phyloP scores from a whole-genome alignment of 2,329 filamentous ascomycete species.

The Arthrobotrys megalospora region DNA sequence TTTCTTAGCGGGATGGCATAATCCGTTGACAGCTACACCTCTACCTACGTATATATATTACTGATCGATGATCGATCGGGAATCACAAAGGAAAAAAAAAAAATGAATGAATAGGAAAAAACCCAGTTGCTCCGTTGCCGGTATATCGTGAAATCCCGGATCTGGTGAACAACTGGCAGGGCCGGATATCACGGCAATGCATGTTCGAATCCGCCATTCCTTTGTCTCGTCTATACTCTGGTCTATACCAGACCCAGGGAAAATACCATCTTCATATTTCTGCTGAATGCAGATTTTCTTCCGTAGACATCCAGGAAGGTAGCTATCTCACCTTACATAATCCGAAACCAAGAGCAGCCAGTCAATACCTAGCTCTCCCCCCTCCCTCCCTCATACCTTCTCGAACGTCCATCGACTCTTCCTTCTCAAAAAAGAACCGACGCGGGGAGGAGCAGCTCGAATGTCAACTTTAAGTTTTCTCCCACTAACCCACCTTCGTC shows the following conservation, averaged over 20 bases:
- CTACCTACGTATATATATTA: too few species aligned
- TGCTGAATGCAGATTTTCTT: too few species aligned
- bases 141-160: background rate
- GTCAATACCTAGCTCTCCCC: background rate
- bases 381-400: too few species aligned
- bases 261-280: too few species aligned
- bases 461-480: background rate
- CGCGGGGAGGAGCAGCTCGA: background rate
- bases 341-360: background rate
- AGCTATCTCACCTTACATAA: constrained; percentile 1
- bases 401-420: background rate
- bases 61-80: too few species aligned
- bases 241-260: background rate
- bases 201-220: background rate
- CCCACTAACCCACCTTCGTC: constrained; percentile 1
- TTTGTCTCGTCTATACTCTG: background rate
- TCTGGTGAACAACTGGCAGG: background rate
- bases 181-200: constrained; percentile 13
- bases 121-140: background rate
- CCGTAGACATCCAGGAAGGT: background rate
- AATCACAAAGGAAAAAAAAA: too few species aligned
- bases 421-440: background rate
- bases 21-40: too few species aligned
- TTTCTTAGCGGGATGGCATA: too few species aligned
- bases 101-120: too few species aligned